Percentiles rank a stretch among this genome's conserved stretches.
These are phyloP conservation scores for Floccularia luteovirens DNA, from an alignment of 768 basidiomycete genomes.

Conservation along the genomic window DNA sequence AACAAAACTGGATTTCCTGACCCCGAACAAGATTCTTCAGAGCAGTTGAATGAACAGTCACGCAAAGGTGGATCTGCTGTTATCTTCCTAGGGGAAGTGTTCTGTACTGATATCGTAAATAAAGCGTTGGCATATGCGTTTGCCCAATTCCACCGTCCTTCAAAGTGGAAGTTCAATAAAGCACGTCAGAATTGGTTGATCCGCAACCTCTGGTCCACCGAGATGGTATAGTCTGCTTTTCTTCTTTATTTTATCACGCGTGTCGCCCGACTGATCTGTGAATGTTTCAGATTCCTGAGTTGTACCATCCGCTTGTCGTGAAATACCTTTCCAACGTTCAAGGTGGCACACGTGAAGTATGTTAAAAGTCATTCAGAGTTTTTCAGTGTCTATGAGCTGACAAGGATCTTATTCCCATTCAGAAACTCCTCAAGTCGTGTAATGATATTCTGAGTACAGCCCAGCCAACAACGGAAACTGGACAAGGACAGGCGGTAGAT, in stretches of 20 bases:
- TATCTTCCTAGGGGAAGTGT: background rate
- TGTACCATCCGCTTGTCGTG: slow-evolving; percentile 33
- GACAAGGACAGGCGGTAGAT: no score
- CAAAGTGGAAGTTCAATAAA: slow-evolving; percentile 69
- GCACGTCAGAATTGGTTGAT: slow-evolving; percentile 71
- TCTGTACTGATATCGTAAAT: slow-evolving; percentile 1
- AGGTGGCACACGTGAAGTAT: slow-evolving; percentile 38
- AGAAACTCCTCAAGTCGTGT: background rate
- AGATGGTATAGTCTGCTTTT: slow-evolving; percentile 20
- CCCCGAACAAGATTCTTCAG: slow-evolving; percentile 28
- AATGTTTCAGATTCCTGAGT: slow-evolving; percentile 40
- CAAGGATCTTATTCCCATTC: no score
- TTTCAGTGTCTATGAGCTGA: no score
- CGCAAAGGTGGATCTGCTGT: slow-evolving; percentile 26
- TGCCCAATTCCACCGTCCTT: slow-evolving; percentile 36
- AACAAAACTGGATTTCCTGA: slow-evolving; percentile 37
- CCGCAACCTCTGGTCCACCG: slow-evolving; percentile 52
- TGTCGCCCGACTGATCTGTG: slow-evolving; percentile 1
- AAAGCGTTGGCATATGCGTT: slow-evolving; percentile 47
- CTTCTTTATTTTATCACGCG: slow-evolving; percentile 10
- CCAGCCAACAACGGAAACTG: no score
- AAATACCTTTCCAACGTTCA: slow-evolving; percentile 38
- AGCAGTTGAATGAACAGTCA: slow-evolving; percentile 28
- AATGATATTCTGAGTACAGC: no score
- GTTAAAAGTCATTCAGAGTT: slow-evolving; percentile 7